Base-by-base conservation (phyloP, 306 rosid species). In the Datisca glomerata region DNA sequence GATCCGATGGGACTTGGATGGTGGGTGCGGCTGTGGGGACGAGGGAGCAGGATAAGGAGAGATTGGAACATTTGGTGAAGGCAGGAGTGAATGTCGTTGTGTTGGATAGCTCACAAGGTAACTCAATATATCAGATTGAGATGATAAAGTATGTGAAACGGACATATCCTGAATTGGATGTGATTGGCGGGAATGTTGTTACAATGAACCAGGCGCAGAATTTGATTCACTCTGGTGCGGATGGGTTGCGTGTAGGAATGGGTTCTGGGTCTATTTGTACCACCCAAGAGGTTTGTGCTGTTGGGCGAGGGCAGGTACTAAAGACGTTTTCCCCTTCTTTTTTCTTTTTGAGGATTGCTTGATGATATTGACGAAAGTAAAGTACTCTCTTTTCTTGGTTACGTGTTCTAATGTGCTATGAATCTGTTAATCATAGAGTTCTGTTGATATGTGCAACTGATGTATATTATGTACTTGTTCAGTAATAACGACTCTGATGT, bases 221-320 rank as follows among this genome's bases (percentile, higher is more conserved):
- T 65, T 43, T 89, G 51, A 77, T 80, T 73, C 79, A 75, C 27
- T 91, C 93, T 2, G 98, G 98, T 20, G 95, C 49, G 6, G 98
- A 89, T 59, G 98, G 93, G 9, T 66, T 89, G 70, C 63, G 95
- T 24, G 81, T 84, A 42, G 93, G 98, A 28, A 89, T 89, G 98
- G 98, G 98, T 0, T 89, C 98, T 15, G 98, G 98, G 0, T 89
- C 98, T 21, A 89, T 89, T 21, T 84, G 98, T 43, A 89, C 98
- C 8, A 84, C 98, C 2, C 95, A 89, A 51, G 98, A 89, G 59
- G 98, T 80, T 14, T 89, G 98, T 14, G 98, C 95, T 0, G 98
- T 80, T 2, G 95, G 98, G 16, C 77, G 98, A 8, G 92, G 95
- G 13, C 98, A 84, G 93, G 98, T 89, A 77, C 43, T 41, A 23